Evolutionary conservation across 805 yeast species (phyloP).

Genomic region (Candida cerambycidarum): DNA sequence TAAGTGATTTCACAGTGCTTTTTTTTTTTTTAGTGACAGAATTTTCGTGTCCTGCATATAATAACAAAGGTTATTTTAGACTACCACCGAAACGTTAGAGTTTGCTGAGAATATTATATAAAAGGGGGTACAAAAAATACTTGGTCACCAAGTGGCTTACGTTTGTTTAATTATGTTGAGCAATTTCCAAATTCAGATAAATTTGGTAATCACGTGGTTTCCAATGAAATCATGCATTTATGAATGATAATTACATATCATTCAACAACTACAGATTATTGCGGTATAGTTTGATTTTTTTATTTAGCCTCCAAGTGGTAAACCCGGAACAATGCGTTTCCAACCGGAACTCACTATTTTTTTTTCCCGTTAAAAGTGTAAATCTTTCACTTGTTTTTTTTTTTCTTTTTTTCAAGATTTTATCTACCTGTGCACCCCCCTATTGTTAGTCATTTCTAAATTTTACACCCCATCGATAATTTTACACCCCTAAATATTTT

Average conservation of each 20-base stretch:
- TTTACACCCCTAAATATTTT: conserved; percentile 2
- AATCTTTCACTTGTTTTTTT: conserved; percentile 1
- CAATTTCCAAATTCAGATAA: too few relatives aligned
- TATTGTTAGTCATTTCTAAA: background rate
- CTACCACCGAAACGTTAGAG: conserved; percentile 1
- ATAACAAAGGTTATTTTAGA: background rate
- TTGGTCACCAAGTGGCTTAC: background rate
- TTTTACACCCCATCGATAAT: conserved; percentile 1
- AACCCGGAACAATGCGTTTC: background rate
- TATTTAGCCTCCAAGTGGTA: background rate
- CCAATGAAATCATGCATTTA: too few relatives aligned
- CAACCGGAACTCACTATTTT: conserved; percentile 1
- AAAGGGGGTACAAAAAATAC: too few relatives aligned
- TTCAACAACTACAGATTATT: background rate
- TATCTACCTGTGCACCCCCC: conserved; percentile 7
- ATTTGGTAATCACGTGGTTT: too few relatives aligned
- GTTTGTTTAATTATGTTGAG: too few relatives aligned
- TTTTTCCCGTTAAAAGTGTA: conserved; percentile 4
- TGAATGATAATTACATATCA: too few relatives aligned
- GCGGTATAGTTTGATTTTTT: background rate
- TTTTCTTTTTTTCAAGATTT: conserved; percentile 1
- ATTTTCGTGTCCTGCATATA: conserved; percentile 3
- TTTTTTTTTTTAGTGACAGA: conserved; percentile 6
- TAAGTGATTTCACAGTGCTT: conserved; percentile 5
- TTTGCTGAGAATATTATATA: background rate